A percentile compares a stretch with the other conserved stretches of the same genome.
Evolutionary conservation across 257 asterid genomes (phyloP).

Genomic region (Ehretia macrophylla): DNA sequence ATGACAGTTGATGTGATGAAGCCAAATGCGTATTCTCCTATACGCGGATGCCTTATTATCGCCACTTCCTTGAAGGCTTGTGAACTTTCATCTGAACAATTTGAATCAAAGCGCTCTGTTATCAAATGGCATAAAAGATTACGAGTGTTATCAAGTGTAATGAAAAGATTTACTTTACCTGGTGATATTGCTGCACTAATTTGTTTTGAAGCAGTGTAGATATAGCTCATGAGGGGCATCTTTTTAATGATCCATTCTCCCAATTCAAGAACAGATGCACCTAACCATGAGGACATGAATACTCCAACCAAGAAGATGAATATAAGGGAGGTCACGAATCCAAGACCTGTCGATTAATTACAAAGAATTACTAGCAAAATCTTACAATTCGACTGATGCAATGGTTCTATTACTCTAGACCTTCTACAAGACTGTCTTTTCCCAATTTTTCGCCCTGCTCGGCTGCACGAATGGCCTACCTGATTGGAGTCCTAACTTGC

Average conservation of each 20-base stretch:
- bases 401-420: too few species aligned
- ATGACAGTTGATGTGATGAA: conserved; percentile 70
- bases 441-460: too few species aligned
- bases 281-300: conserved; percentile 85
- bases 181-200: conserved; percentile 83
- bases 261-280: conserved; percentile 62
- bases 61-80: conserved; percentile 94
- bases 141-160: too few species aligned
- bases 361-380: conserved; percentile 1
- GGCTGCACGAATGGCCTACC: too few species aligned
- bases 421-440: too few species aligned
- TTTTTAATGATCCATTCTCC: conserved; percentile 81
- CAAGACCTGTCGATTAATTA: conserved; percentile 47
- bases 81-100: conserved; percentile 51
- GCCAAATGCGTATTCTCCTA: conserved; percentile 76
- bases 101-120: background rate
- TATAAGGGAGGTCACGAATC: conserved; percentile 63
- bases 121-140: too few species aligned
- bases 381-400: background rate
- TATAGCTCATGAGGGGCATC: conserved; percentile 81
- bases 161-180: conserved; percentile 54
- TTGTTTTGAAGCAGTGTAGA: conserved; percentile 73
- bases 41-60: conserved; percentile 67
- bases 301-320: conserved; percentile 81
- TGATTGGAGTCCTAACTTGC: too few species aligned